Conservation (phyloP, 441 rosid genomes). For the Erodium moschatum region DNA sequence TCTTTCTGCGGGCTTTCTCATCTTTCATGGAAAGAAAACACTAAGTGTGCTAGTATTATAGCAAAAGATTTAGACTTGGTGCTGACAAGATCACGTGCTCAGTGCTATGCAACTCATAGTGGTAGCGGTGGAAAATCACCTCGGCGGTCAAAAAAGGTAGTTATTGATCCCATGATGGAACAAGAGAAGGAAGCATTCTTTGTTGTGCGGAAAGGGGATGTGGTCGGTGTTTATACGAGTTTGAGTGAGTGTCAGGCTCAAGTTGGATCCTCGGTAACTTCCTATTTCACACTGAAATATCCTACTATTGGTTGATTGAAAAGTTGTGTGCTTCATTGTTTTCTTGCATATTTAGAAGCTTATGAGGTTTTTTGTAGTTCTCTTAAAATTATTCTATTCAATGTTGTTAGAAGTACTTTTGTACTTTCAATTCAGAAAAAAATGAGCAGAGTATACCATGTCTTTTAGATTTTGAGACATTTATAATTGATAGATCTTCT, state of each 20-base stretch:
- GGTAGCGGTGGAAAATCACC: constrained; percentile 24
- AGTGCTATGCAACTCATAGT: constrained; percentile 42
- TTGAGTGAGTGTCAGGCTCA: constrained; percentile 70
- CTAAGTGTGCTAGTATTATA: constrained; percentile 23
- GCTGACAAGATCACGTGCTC: constrained; percentile 28
- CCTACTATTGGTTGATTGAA: not conserved
- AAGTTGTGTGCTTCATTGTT: not conserved
- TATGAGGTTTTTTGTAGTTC: not conserved
- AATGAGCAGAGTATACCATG: not conserved
- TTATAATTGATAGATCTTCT: not conserved
- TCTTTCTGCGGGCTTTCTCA: constrained; percentile 26
- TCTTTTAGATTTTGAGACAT: not conserved
- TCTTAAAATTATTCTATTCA: not conserved
- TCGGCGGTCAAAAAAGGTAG: constrained; percentile 22
- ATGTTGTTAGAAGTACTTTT: not conserved
- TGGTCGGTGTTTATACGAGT: constrained; percentile 62
- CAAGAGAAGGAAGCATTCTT: constrained; percentile 59
- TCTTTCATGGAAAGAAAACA: constrained; percentile 25
- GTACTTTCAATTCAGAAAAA: not conserved
- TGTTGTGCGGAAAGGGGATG: constrained; percentile 79
- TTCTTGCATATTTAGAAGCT: constrained; percentile 4
- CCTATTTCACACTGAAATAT: constrained; percentile 7
- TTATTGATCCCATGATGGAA: constrained; percentile 28
- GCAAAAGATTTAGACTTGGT: constrained; percentile 26
- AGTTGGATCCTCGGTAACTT: constrained; percentile 66